A percentile compares a stretch with the other conserved stretches of the same genome.
Conservation (phyloP, 345 rosid genomes). For the Raphanus sativus region DNA sequence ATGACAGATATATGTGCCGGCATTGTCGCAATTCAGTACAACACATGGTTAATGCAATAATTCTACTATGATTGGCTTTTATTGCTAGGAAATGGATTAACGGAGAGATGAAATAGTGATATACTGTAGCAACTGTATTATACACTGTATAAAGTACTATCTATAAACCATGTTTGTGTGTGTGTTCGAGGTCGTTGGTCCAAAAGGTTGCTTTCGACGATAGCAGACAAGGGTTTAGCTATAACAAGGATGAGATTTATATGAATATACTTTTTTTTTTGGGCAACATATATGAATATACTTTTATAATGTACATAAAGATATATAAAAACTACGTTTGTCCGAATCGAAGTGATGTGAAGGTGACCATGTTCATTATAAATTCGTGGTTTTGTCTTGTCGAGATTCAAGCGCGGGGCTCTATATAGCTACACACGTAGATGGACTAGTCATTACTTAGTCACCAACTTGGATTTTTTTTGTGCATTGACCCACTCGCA, state of each 20-base stretch:
- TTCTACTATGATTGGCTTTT: conserved; percentile 21
- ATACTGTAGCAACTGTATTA: not conserved
- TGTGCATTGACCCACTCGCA: conserved; percentile 10
- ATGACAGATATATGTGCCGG: conserved; percentile 7
- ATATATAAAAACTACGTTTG: conserved; percentile 13
- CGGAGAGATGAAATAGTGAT: conserved; percentile 10
- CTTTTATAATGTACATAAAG: not conserved
- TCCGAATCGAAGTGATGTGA: conserved; percentile 40
- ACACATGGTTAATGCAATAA: conserved; percentile 1
- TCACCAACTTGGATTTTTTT: conserved; percentile 31
- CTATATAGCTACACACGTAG: conserved; percentile 26
- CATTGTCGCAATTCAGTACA: conserved; percentile 11
- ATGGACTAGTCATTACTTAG: conserved; percentile 32
- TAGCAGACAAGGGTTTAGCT: conserved; percentile 33
- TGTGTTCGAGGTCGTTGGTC: conserved; percentile 40
- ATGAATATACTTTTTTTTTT: not conserved
- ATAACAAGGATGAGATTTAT: conserved; percentile 6
- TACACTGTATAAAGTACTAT: not conserved
- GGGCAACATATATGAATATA: not conserved
- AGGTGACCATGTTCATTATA: conserved; percentile 38
- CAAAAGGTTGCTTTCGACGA: conserved; percentile 34
- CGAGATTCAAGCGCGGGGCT: conserved; percentile 43
- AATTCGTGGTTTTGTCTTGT: conserved; percentile 41
- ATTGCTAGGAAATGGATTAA: not conserved
- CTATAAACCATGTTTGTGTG: conserved; percentile 1